Evolutionary conservation across 2,329 filamentous ascomycete genomes (phyloP).

Genomic region (Diplodia scrobiculata): DNA sequence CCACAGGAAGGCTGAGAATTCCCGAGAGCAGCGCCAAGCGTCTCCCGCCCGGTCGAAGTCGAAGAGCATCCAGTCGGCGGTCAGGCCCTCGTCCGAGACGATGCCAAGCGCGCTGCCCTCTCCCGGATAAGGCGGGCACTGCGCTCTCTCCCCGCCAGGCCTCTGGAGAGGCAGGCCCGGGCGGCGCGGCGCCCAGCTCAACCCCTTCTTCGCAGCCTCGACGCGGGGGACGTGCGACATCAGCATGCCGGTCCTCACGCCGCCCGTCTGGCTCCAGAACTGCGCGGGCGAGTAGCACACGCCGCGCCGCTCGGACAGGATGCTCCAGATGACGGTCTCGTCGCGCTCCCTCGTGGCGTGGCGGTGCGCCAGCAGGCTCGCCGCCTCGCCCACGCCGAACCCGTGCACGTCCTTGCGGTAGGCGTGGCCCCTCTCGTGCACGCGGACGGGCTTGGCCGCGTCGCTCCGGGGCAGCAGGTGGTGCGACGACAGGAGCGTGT

Average conservation of each 20-base stretch:
- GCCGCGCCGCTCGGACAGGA: background rate
- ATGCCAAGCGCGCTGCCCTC: background rate
- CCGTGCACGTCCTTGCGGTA: background rate
- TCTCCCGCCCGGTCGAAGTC: background rate
- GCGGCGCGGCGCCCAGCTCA: background rate
- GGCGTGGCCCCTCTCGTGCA: background rate
- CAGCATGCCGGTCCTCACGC: background rate
- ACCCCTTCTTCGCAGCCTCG: background rate
- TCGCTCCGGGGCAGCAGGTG: background rate
- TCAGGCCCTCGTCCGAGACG: background rate
- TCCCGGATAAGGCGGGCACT: background rate
- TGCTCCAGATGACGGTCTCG: background rate
- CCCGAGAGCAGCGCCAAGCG: background rate
- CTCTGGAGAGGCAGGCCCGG: background rate
- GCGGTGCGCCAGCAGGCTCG: background rate
- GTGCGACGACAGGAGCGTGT: background rate
- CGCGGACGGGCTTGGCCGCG: background rate
- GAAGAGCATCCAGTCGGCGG: background rate
- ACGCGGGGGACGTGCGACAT: background rate
- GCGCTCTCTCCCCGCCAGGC: too few relatives aligned
- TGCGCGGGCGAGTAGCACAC: background rate
- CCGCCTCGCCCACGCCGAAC: background rate
- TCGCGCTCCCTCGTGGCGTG: background rate
- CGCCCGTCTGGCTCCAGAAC: background rate
- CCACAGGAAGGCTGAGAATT: background rate